Base-by-base conservation (phyloP, 2,329 filamentous ascomycete species). In the Monosporascus sp. region DNA sequence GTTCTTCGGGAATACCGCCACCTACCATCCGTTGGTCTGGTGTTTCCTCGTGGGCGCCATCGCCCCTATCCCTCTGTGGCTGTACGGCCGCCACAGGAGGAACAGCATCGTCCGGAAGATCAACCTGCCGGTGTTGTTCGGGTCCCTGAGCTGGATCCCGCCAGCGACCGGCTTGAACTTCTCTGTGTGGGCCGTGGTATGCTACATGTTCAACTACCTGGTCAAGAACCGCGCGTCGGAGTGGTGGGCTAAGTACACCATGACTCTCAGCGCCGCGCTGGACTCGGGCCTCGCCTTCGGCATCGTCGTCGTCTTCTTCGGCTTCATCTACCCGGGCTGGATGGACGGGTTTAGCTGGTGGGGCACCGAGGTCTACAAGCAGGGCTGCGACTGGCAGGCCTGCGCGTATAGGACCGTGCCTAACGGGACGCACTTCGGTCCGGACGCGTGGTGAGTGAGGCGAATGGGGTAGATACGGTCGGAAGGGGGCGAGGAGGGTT, bases 201-300 rank as follows among this genome's bases (percentile, higher is more conserved):
- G 89, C 73, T 95, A 87, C 69, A 61, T 90, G 44, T 96, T 96
- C 78, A 95, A 95, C 68, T 86, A 87, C 67, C 70, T 87, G 55
- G 80, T 95, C 64, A 84, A 86, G 66, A 82, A 82, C 37, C 78
- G 86, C 22, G 86, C 83, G 26, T 78, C 77, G 31, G 85, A 82
- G 1, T 96, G 91, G 91, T 95, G 91, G 91, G 84, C 84, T 48
- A 94, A 95, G 71, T 95, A 95, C 69, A 93, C 89, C 41, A 94
- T 95, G 89, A 92, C 89, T 4, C 75, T 95, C 50, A 90, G 86
- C 54, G 90, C 90, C 0, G 91, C 89, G 2, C 77, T 95, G 52
- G 91, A 95, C 67, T 91, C 87, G 1, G 89, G 90, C 1, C 74
- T 95, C 20, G 90, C 91, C 0, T 89, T 92, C 63, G 88, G 88